Evolutionary conservation across 2,329 filamentous ascomycete genomes (phyloP).

Genomic region (Chrysoporthe cubensis): DNA sequence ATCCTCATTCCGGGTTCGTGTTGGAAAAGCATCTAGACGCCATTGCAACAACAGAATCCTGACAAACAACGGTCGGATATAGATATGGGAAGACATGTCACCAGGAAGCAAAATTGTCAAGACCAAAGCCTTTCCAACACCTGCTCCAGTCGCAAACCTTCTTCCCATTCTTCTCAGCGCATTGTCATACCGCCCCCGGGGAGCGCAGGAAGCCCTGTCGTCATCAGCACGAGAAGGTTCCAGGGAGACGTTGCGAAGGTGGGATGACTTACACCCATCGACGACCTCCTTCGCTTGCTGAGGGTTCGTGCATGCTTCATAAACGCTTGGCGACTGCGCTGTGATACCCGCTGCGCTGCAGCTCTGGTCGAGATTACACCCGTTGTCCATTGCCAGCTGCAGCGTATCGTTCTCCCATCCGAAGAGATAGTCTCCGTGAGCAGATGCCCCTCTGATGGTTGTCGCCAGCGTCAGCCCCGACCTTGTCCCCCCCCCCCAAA

Average conservation of each 20-base stretch:
- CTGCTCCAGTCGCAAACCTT: background rate
- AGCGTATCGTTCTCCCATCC: slow-evolving; percentile 54
- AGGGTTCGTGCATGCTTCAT: slow-evolving; percentile 50
- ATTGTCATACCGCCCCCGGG: slow-evolving; percentile 40
- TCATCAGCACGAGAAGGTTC: background rate
- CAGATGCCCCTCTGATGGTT: slow-evolving; percentile 45
- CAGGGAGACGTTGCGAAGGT: background rate
- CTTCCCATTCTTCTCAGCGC: background rate
- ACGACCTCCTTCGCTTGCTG: slow-evolving; percentile 54
- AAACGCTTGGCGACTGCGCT: slow-evolving; percentile 48
- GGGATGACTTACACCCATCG: slow-evolving; percentile 48
- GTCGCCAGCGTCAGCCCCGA: slow-evolving; percentile 6
- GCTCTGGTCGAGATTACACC: slow-evolving; percentile 51
- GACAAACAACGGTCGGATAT: background rate
- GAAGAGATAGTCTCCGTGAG: slow-evolving; percentile 57
- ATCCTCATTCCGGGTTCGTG: too few relatives aligned
- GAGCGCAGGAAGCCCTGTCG: slow-evolving; percentile 38
- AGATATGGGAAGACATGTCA: background rate
- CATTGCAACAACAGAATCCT: background rate
- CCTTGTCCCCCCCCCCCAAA: background rate
- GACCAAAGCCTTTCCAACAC: background rate
- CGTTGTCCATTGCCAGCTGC: slow-evolving; percentile 52
- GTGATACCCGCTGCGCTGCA: slow-evolving; percentile 49
- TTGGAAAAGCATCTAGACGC: background rate
- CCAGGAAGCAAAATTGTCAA: background rate